phyloP scores from a whole-genome alignment of 2,329 filamentous ascomycete genomes.

The Bipolaris cookei region DNA sequence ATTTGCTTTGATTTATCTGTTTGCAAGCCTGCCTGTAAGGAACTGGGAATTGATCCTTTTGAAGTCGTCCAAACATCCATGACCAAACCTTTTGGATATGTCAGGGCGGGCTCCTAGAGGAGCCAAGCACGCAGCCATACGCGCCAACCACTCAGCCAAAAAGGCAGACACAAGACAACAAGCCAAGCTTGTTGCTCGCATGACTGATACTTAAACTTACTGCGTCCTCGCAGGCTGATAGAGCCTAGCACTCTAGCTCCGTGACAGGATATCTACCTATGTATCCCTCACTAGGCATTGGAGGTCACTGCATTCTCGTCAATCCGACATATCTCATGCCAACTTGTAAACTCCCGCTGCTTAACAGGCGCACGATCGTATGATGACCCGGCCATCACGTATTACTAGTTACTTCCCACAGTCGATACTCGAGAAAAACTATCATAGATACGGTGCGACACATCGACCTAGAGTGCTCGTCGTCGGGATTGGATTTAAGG shows the following conservation, averaged over 20 bases:
- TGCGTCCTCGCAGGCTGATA: too few relatives aligned
- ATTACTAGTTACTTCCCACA: constrained; percentile 30
- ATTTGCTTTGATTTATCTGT: too few relatives aligned
- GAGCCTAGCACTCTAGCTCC: too few relatives aligned
- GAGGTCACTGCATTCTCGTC: constrained; percentile 64
- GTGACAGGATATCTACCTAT: constrained; percentile 60
- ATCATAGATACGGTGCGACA: background rate
- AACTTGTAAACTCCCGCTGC: constrained; percentile 57
- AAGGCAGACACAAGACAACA: too few relatives aligned
- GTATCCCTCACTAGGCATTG: constrained; percentile 58
- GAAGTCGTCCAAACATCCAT: constrained; percentile 59
- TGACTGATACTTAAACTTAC: too few relatives aligned
- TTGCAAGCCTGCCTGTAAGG: constrained; percentile 60
- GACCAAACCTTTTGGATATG: constrained; percentile 52
- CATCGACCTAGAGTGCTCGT: constrained; percentile 44
- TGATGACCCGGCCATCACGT: constrained; percentile 52
- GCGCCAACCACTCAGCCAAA: too few relatives aligned
- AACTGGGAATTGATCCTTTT: constrained; percentile 57
- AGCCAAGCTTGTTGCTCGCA: too few relatives aligned
- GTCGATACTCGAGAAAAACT: background rate
- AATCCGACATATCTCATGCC: constrained; percentile 62
- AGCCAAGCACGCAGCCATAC: too few relatives aligned
- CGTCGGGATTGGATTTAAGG: constrained; percentile 60
- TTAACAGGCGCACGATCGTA: constrained; percentile 53
- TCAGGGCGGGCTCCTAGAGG: too few relatives aligned